These are phyloP conservation scores for Akanthomyces dipterigenus DNA, from an alignment of 2,329 filamentous ascomycete species.

Conservation along the genomic window DNA sequence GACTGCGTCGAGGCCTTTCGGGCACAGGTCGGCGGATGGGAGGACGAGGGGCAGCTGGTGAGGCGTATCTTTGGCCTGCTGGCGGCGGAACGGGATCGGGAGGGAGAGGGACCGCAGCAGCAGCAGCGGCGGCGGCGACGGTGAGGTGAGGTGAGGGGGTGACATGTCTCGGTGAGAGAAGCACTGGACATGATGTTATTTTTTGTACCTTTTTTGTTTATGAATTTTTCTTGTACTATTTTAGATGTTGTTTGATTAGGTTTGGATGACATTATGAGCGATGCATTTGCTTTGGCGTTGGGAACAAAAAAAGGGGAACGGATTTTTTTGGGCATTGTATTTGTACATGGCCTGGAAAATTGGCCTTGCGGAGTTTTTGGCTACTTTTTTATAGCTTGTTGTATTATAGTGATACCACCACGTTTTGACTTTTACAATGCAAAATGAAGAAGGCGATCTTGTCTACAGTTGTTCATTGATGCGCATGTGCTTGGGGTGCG, in stretches of 20 bases:
- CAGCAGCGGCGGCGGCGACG: no score
- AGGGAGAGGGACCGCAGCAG: slow-evolving; percentile 2
- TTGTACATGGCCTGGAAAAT: neutral
- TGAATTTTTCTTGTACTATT: neutral
- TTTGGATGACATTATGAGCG: neutral
- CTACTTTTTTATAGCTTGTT: neutral
- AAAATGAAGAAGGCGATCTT: neutral
- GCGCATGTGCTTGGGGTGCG: neutral
- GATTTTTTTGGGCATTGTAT: neutral
- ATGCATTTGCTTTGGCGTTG: slow-evolving; percentile 4
- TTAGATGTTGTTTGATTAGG: neutral
- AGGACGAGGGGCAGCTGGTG: slow-evolving; percentile 37
- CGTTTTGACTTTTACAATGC: neutral
- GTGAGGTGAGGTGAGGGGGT: slow-evolving; percentile 14
- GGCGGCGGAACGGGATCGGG: slow-evolving; percentile 38
- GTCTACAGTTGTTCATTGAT: neutral
- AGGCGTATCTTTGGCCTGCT: slow-evolving; percentile 48
- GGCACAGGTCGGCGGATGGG: slow-evolving; percentile 42
- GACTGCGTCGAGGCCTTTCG: slow-evolving; percentile 51
- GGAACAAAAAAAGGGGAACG: neutral
- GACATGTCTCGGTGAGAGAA: slow-evolving; percentile 27
- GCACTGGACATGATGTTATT: neutral
- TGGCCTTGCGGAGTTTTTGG: slow-evolving; percentile 3
- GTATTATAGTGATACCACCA: slow-evolving; percentile 5
- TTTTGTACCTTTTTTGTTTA: neutral